A percentile compares a stretch with the other conserved stretches of the same genome.
These are phyloP conservation scores for Ceratorhiza oryzae-sativae DNA, from an alignment of 1,284 basidiomycete genomes.

Conservation along the genomic window DNA sequence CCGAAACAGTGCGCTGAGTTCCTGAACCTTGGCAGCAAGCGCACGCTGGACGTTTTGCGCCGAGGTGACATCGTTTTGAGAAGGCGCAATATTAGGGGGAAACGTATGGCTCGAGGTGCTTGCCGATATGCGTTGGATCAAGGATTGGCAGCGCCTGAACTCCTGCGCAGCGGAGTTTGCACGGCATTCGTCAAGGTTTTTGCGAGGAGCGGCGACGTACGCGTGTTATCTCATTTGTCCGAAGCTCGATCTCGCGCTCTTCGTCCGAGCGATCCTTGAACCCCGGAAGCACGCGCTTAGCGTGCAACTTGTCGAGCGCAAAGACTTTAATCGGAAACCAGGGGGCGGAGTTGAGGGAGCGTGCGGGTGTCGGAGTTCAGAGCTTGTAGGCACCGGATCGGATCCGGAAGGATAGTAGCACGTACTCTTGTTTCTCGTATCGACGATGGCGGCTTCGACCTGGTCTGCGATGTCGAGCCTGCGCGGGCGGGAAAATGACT, in stretches of 20 bases:
- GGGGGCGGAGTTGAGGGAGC: slow-evolving; percentile 18
- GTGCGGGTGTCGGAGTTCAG: slow-evolving; percentile 33
- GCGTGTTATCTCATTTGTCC: slow-evolving; percentile 88
- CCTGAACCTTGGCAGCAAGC: slow-evolving; percentile 93
- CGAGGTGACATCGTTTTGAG: slow-evolving; percentile 67
- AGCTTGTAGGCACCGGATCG: slow-evolving; percentile 31
- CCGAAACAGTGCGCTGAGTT: slow-evolving; percentile 89
- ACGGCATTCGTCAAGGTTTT: slow-evolving; percentile 29
- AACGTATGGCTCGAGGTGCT: slow-evolving; percentile 57
- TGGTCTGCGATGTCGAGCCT: slow-evolving; percentile 93
- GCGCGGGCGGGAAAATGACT: slow-evolving; percentile 38
- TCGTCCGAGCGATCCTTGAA: slow-evolving; percentile 94
- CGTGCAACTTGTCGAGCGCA: slow-evolving; percentile 89
- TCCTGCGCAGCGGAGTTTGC: slow-evolving; percentile 60
- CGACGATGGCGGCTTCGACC: slow-evolving; percentile 78
- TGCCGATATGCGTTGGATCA: slow-evolving; percentile 78
- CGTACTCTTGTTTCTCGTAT: slow-evolving; percentile 81
- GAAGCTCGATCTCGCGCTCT: slow-evolving; percentile 90
- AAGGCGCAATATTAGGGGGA: slow-evolving; percentile 48
- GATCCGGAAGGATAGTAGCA: slow-evolving; percentile 44
- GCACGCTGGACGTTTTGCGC: slow-evolving; percentile 97
- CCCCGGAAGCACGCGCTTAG: slow-evolving; percentile 93
- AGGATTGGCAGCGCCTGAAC: slow-evolving; percentile 79
- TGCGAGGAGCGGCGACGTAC: slow-evolving; percentile 53
- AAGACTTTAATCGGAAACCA: slow-evolving; percentile 59